Base-by-base conservation (phyloP, 163 green algal genomes). In the Chlorella variabilis region DNA sequence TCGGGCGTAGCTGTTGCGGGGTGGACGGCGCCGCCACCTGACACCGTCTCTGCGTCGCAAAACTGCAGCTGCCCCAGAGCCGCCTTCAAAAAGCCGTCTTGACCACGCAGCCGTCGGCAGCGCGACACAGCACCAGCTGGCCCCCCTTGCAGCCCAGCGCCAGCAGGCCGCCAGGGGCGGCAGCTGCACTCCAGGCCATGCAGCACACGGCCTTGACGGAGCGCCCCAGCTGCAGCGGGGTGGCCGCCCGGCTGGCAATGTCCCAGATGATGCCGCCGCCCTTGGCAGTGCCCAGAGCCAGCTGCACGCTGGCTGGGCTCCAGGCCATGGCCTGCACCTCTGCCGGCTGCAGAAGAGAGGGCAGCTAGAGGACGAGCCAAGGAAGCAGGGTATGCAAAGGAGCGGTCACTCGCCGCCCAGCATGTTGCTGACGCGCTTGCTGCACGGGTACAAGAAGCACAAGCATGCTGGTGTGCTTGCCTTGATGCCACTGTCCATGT, bases 401-500 rank as follows among this genome's bases (percentile, higher is more conserved):
- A 25, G 59, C 21, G n/a, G n/a, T n/a, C n/a, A n/a, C n/a, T n/a
- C n/a, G n/a, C n/a, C n/a, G n/a, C n/a, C n/a, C n/a, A n/a, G n/a
- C n/a, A n/a, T n/a, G n/a, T n/a, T n/a, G n/a, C 11, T 54, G 45
- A 54, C 71, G 4, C 71, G 38, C 71, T 54, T 54, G 45, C 45
- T 15, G 45, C 45, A n/a, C n/a, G n/a, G n/a, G n/a, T n/a, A n/a
- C n/a, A n/a, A n/a, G n/a, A n/a, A n/a, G n/a, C n/a, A n/a, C n/a
- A n/a, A n/a, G n/a, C n/a, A n/a, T n/a, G n/a, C n/a, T n/a, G n/a
- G n/a, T n/a, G n/a, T n/a, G n/a, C 63, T 83, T 8, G 88, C 89
- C 85, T 90, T 93, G 85, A 94, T 90, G 38, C 92, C 87, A 56
- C 89, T 91, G 48, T 94, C 90, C 23, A 94, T 88, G 70, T 88